A percentile compares a stretch with the other conserved stretches of the same genome.
These are phyloP conservation scores for Penicillium turbatum DNA, from an alignment of 495 filamentous ascomycete genomes.

Conservation along the genomic window DNA sequence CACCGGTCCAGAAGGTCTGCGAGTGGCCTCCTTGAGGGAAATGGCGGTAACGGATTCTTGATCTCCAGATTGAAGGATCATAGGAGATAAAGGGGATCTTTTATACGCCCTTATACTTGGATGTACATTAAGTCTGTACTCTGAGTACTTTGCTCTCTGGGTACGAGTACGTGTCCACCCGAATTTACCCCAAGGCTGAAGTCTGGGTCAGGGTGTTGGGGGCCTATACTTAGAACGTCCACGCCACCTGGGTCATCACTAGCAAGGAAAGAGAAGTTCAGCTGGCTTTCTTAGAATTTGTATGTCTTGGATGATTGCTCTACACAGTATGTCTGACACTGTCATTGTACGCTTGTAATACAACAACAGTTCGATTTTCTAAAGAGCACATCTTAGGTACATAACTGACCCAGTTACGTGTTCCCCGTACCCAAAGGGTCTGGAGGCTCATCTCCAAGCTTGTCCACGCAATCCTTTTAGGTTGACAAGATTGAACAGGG, in stretches of 20 bases:
- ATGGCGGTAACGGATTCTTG: slow-evolving; percentile 15
- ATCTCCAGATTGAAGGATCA: not conserved
- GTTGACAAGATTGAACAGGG: not conserved
- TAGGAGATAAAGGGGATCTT: not conserved
- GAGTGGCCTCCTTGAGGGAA: not conserved
- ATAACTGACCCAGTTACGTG: not conserved
- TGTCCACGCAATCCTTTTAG: slow-evolving; percentile 7
- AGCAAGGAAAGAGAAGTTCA: not conserved
- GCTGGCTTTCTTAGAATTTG: not conserved
- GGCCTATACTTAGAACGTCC: slow-evolving; percentile 29
- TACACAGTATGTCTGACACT: not conserved
- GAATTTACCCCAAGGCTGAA: not conserved
- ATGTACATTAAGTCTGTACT: too few species aligned
- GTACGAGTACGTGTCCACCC: not conserved
- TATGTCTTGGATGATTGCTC: not conserved
- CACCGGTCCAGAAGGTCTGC: not conserved
- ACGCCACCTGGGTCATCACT: slow-evolving; percentile 3
- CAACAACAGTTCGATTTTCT: not conserved
- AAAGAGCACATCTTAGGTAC: too few species aligned
- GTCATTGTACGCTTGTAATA: slow-evolving; percentile 6
- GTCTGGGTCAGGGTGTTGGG: slow-evolving; percentile 2
- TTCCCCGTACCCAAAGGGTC: slow-evolving; percentile 8
- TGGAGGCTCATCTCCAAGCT: slow-evolving; percentile 10
- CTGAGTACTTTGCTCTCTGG: too few species aligned
- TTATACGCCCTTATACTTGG: not conserved